phyloP scores from a whole-genome alignment of 2,329 filamentous ascomycete species.

The Trichophyton schoenleinii region DNA sequence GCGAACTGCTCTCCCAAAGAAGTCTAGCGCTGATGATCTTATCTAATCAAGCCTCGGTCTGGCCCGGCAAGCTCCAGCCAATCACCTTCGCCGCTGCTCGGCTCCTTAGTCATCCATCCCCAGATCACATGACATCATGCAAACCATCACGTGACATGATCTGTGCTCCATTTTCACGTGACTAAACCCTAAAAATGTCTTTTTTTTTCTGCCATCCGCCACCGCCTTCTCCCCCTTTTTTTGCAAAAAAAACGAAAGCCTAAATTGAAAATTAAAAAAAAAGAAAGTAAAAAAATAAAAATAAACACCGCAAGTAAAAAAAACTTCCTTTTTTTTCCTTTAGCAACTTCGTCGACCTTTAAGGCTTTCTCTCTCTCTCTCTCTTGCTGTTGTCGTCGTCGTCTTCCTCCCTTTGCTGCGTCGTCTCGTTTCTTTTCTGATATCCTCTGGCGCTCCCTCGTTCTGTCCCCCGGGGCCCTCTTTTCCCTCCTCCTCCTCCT shows the following conservation, averaged over 20 bases:
- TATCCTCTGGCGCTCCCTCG: neutral
- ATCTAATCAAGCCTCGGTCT: neutral
- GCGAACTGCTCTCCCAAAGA: neutral
- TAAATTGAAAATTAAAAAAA: neutral
- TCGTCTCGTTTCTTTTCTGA: neutral
- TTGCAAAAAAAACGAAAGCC: neutral
- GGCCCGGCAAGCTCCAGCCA: neutral
- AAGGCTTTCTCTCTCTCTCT: neutral
- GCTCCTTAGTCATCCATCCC: neutral
- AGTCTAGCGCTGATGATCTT: neutral
- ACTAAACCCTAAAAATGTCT: neutral
- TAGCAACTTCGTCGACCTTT: neutral
- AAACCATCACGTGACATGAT: neutral
- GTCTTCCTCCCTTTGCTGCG: neutral
- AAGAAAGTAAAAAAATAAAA: neutral
- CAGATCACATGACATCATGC: neutral
- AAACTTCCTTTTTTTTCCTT: neutral
- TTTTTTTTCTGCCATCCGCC: neutral
- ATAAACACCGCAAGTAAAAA: neutral
- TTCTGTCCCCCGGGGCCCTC: too few species aligned
- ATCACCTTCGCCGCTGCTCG: neutral
- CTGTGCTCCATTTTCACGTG: neutral
- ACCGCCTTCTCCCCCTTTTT: neutral
- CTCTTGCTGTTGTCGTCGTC: neutral
- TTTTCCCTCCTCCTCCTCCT: too few species aligned